Conservation (phyloP, 2,329 filamentous ascomycete genomes). For the Cadophora sp. region DNA sequence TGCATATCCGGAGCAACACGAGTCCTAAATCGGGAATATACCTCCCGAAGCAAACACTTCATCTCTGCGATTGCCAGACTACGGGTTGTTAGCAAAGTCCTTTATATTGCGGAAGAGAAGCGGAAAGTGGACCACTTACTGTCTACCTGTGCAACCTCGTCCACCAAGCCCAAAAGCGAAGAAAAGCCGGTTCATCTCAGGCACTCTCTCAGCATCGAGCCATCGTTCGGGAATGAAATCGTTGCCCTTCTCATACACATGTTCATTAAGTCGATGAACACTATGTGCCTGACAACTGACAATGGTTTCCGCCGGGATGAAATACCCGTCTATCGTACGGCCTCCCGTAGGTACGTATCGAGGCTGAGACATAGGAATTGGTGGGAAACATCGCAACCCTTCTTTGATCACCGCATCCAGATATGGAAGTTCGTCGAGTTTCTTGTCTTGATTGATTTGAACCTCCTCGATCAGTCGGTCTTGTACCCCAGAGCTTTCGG, state of each 20-base stretch:
- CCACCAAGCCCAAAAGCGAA: slow-evolving; percentile 73
- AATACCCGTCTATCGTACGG: slow-evolving; percentile 61
- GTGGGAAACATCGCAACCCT: slow-evolving; percentile 65
- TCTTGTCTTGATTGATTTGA: slow-evolving; percentile 46
- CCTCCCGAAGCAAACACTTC: slow-evolving; percentile 67
- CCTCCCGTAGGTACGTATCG: slow-evolving; percentile 62
- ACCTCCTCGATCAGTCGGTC: slow-evolving; percentile 60
- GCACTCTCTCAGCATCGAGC: slow-evolving; percentile 76
- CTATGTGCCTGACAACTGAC: slow-evolving; percentile 69
- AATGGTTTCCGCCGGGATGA: slow-evolving; percentile 59
- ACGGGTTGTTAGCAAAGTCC: slow-evolving; percentile 5
- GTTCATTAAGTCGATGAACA: slow-evolving; percentile 62
- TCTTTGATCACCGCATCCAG: slow-evolving; percentile 70
- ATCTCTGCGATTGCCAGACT: slow-evolving; percentile 71
- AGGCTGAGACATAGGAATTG: slow-evolving; percentile 72
- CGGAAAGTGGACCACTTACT: slow-evolving; percentile 57
- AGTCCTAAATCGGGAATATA: slow-evolving; percentile 66
- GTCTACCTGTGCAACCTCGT: slow-evolving; percentile 69
- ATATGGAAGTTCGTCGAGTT: slow-evolving; percentile 60
- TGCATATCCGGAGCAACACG: slow-evolving; percentile 57
- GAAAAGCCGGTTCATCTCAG: slow-evolving; percentile 68
- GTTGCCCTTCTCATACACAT: slow-evolving; percentile 81
- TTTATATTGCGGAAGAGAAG: not conserved
- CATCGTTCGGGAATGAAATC: slow-evolving; percentile 82
- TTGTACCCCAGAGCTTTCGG: slow-evolving; percentile 59